Evolutionary conservation across 1,284 basidiomycete species (phyloP), one percentile per base, ranked within the genome.

Genomic region (Pulchroboletus neoregius): DNA sequence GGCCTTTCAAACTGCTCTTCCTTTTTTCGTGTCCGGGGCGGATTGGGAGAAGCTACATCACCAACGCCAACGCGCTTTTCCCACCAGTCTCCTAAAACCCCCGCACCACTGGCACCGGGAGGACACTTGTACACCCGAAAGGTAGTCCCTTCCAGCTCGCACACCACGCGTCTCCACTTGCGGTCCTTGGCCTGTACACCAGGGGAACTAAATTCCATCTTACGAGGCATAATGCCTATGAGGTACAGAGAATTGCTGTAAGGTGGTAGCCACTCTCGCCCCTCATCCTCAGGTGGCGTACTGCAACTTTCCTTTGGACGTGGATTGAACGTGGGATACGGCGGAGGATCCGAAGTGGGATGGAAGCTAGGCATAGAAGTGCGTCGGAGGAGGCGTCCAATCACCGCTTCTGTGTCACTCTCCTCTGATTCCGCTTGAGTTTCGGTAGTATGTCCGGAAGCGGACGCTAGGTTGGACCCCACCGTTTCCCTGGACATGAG

Each of bases 81-180:
- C 86, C 86, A 89, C 84, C 84, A 87, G 48, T 78, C 77, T 50
- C 78, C 80, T 33, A 87, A 61, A 36, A 69, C 71, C 16, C 73
- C 71, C 11, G 74, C 76, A 20, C 80, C 74, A 34, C 70, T 68
- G 35, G 68, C 66, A 23, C 72, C 70, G 4, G 71, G 66, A 16
- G 75, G 74, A 53, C 80, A 82, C 58, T 83, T 82, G 74, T 94
- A 99, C 46, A 98, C 76, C 51, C 80, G 79, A 61, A 99, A 83
- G 53, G 78, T 76, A 5, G 95, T 99, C 32, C 95, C 96, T 62
- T 97, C 92, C 33, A 99, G 70, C 53, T 96, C 91, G 65, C 93
- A 91, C 60, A 95, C 80, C 50, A 87, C 81, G 43, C 89, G 76
- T 55, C 87, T 82, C 95, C 95, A 99, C 60, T 91, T 91, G 30